Evolutionary conservation across 371 early-diverging fungal species (phyloP), one percentile per base, ranked within the genome.

Genomic region (Phascolomyces articulosus): DNA sequence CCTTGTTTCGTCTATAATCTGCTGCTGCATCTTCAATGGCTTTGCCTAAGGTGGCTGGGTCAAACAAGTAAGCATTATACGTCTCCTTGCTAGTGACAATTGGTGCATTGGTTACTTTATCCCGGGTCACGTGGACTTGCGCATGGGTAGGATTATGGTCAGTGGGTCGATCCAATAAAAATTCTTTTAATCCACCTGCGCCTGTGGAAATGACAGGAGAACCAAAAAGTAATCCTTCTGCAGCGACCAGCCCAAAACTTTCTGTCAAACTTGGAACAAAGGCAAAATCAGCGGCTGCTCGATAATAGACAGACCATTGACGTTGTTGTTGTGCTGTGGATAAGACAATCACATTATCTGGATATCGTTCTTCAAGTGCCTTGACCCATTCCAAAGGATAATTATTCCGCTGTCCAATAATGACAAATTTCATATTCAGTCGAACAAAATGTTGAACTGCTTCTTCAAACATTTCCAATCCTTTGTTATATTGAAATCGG

Each of bases 261-360:
- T 82, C 82, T 0, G 82, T 79, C 38, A 78, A 54, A 13, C 83
- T 81, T 1, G 89, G 88, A 3, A 85, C 83, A 63, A 87, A 73
- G 0, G 80, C 67, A 61, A 87, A 82, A 71, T 89, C 89, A n/a
- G 89, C 86, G 8, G 89, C 88, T 3, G 83, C 80, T 40, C 88
- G 79, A 66, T 72, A 82, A 56, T 82, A 83, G 6, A 83, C 64
- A 18, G 79, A 79, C 73, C 84, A 83, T 29, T 81, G 74, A 26
- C 82, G 78, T 61, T 86, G 82, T n/a, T 82, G 72, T 53, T 75
- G 78, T 0, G 74, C 67, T 1, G 79, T 79, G 2, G 76, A 64
- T 27, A 89, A 67, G 23, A 87, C 60, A n/a, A 61, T 55, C 7
- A 87, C 76, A 48, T 87, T 73, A 4, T 81, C 79, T 11, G 86